Evolutionary conservation across 2,329 filamentous ascomycete species (phyloP), one percentile per base, ranked within the genome.

Genomic region (Phyllosticta paracitricarpa): DNA sequence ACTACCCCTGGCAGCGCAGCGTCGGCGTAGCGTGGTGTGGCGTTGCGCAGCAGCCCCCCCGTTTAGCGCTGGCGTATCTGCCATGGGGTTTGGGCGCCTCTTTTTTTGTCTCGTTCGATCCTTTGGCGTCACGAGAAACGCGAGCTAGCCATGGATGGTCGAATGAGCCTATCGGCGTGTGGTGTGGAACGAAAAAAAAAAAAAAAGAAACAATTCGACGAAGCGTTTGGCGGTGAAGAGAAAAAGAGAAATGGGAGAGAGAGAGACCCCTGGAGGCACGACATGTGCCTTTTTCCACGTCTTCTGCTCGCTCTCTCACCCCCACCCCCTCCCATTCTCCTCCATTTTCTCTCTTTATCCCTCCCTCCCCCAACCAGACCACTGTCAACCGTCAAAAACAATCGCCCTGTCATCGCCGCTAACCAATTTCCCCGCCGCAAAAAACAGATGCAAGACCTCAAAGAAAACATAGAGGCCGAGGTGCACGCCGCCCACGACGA

Each of bases 381-480:
- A 22, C 19, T 22, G 19, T 22, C 19, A 22, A 22, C 19, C 1
- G 19, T 22, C 19, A 22, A 22, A 22, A 22, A 22, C 19, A 22
- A 22, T 30, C 7, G 26, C 26, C 4, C 6, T 30, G 28, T 28
- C 26, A 6, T 30, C 28, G 6, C 9, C 28, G 28, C 28, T 22
- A 22, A 8, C 28, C 9, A 30, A 30, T 30, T 30, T 8, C 28
- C 6, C 3, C 28, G n/a, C 17, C 51, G 19, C 19, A 22, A 22
- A 28, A 28, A 63, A 22, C 66, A 97, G 92, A 99, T 97, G 93
- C 86, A 89, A 56, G 94, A 99, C 75, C 82, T 99, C 67, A 97
- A 97, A 72, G 94, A 97, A 73, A 95, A 94, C 69, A 96, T 99
- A 65, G 93, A 97, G 72, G 92, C 88, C 64, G 94, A 99, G 75